Evolutionary conservation across 2,329 filamentous ascomycete species (phyloP).

Genomic region (Elsinoe ampelina): DNA sequence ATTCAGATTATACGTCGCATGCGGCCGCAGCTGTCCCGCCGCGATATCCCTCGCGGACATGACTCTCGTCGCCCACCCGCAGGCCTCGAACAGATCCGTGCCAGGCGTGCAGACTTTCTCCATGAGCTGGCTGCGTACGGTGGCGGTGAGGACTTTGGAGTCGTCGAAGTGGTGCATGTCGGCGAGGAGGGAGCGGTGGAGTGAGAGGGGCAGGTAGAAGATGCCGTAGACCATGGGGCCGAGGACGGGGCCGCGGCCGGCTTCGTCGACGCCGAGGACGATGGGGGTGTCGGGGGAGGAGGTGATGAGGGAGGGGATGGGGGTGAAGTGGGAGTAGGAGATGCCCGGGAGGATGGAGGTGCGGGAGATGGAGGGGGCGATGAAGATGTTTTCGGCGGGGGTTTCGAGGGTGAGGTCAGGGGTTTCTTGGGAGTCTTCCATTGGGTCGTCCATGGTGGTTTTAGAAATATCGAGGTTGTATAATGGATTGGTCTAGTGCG

Average conservation of each 20-base stretch:
- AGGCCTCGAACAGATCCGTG: constrained; percentile 50
- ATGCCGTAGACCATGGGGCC: constrained; percentile 58
- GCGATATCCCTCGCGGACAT: constrained; percentile 79
- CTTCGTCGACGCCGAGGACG: constrained; percentile 85
- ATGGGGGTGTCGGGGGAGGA: constrained; percentile 49
- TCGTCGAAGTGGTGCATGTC: constrained; percentile 82
- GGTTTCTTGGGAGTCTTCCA: constrained; percentile 23
- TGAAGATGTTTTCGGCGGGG: constrained; percentile 32
- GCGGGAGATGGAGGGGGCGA: constrained; percentile 38
- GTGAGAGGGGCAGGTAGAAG: constrained; percentile 60
- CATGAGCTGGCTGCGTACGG: constrained; percentile 67
- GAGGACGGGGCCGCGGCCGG: constrained; percentile 85
- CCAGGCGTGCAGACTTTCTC: constrained; percentile 58
- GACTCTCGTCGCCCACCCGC: constrained; percentile 74
- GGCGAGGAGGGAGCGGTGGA: constrained; percentile 64
- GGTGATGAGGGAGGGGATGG: constrained; percentile 32
- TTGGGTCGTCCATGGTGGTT: constrained; percentile 23
- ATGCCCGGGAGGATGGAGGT: constrained; percentile 32
- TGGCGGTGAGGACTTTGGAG: constrained; percentile 79
- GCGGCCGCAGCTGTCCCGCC: constrained; percentile 62
- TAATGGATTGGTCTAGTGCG: background rate
- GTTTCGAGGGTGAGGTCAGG: constrained; percentile 28
- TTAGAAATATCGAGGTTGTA: background rate
- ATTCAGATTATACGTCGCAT: constrained; percentile 74
- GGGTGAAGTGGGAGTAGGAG: constrained; percentile 41